phyloP scores from a whole-genome alignment of 768 basidiomycete genomes.

The Sistotremastrum niveocremeum region DNA sequence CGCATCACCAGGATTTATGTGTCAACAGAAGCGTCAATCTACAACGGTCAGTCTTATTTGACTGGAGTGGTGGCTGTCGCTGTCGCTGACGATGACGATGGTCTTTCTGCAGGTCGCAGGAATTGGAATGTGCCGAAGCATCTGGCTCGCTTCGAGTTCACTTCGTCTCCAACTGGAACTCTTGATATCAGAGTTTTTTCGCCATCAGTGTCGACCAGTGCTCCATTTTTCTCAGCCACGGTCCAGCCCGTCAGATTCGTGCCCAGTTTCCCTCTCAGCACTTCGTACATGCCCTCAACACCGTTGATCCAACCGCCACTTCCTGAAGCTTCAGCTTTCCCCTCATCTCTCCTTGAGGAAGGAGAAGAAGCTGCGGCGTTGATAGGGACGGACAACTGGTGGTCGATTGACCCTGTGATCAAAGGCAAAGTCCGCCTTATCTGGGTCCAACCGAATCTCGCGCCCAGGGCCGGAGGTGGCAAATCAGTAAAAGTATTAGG shows the following conservation, averaged over 20 bases:
- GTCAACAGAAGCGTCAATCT: conserved; percentile 4
- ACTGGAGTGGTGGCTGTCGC: no score
- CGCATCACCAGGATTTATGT: conserved; percentile 6
- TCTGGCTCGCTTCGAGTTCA: conserved; percentile 7
- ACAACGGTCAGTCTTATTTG: conserved; percentile 3
- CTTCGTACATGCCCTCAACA: background rate
- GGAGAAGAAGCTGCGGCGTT: no score
- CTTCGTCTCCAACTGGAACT: background rate
- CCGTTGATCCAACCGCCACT: conserved; percentile 2
- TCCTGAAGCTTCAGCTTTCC: background rate
- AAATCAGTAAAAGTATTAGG: no score
- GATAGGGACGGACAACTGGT: no score
- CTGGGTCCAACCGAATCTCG: no score
- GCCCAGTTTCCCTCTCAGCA: conserved; percentile 3
- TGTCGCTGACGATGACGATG: no score
- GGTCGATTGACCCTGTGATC: no score
- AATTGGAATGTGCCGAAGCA: conserved; percentile 10
- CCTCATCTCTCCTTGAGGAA: no score
- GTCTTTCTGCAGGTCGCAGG: conserved; percentile 1
- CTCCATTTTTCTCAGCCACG: conserved; percentile 3
- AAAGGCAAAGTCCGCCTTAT: no score
- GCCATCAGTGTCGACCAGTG: background rate
- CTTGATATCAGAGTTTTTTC: conserved; percentile 3
- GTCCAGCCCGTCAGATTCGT: background rate
- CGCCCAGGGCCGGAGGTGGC: no score